These are phyloP conservation scores for Ganoderma boninense DNA, from an alignment of 1,284 basidiomycete species.

Conservation along the genomic window DNA sequence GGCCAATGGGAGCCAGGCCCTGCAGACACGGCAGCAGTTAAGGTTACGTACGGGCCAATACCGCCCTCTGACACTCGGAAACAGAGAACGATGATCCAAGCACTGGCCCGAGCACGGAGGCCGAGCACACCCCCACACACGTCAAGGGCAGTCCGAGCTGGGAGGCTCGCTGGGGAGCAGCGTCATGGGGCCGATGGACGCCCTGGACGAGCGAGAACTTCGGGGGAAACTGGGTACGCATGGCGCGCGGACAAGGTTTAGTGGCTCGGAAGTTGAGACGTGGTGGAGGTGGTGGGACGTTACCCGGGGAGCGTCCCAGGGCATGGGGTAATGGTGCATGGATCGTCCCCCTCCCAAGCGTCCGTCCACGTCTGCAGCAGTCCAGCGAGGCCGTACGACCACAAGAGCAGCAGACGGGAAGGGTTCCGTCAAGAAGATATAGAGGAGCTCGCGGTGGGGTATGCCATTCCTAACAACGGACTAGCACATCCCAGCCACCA, in stretches of 20 bases:
- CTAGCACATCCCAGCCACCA: not conserved
- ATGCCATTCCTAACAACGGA: not conserved
- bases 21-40: not conserved
- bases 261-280: not conserved
- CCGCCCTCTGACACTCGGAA: not conserved
- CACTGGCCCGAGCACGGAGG: not conserved
- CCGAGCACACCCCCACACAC: not conserved
- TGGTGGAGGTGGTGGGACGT: not conserved
- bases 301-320: not conserved
- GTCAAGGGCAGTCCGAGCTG: not conserved
- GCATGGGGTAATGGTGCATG: not conserved
- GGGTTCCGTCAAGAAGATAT: not conserved
- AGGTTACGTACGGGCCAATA: not conserved
- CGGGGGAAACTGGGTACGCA: not conserved
- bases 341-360: not conserved
- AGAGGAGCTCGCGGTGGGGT: not conserved
- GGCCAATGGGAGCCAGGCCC: not conserved
- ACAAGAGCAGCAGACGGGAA: not conserved
- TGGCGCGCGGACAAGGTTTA: constrained; percentile 3
- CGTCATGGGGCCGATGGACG: not conserved
- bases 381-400: not conserved
- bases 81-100: not conserved
- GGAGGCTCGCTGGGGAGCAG: not conserved
- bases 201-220: not conserved
- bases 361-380: not conserved